Conservation (phyloP, 768 basidiomycete species). For the Mycena pura region DNA sequence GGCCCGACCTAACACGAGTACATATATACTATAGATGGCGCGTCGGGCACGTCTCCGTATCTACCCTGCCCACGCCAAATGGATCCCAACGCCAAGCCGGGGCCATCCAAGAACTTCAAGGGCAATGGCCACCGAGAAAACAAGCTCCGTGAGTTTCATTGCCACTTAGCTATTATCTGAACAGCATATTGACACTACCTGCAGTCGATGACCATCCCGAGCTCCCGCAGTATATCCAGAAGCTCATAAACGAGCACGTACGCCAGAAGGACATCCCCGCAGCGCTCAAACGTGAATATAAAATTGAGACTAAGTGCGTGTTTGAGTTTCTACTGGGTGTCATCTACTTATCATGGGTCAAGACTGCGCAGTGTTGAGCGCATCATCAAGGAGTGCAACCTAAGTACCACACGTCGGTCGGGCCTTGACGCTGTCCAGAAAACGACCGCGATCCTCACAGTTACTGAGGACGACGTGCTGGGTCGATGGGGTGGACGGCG, state of each 20-base stretch:
- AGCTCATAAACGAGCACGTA: background rate
- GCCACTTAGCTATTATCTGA: no score
- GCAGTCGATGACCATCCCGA: constrained; percentile 2
- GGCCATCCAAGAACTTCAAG: no score
- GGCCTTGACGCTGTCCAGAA: background rate
- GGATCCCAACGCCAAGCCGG: no score
- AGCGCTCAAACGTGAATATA: background rate
- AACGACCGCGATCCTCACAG: background rate
- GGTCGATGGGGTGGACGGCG: constrained; percentile 3
- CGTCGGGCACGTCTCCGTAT: no score
- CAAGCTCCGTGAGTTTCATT: no score
- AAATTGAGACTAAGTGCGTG: background rate
- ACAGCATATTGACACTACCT: no score
- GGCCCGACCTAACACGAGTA: no score
- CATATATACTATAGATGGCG: no score
- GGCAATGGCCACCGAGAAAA: no score
- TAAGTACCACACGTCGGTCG: background rate
- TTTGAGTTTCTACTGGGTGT: no score
- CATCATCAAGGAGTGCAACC: background rate
- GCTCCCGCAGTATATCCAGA: background rate
- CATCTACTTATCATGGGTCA: background rate
- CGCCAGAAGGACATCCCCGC: background rate
- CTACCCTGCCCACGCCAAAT: no score
- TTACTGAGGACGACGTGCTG: constrained; percentile 4
- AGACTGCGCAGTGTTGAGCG: background rate